Percentiles rank a stretch among this genome's conserved stretches.
phyloP scores from a whole-genome alignment of 73 alveolate species.

The Blepharisma japonicum region DNA sequence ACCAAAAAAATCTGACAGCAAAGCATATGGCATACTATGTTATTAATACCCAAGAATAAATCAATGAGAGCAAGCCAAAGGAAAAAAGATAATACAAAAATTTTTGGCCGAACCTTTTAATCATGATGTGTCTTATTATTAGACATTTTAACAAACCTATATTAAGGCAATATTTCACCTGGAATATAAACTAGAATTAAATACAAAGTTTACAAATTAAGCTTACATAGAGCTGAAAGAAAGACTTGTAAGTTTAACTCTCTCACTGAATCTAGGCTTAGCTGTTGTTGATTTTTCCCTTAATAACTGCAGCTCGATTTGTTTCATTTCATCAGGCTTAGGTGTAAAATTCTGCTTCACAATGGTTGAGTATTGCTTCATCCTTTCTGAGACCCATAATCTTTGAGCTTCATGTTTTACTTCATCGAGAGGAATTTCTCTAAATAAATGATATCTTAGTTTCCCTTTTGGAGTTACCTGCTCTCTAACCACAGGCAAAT shows the following conservation, averaged over 20 bases:
- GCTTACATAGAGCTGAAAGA: background rate
- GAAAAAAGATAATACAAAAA: no score
- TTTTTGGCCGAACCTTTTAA: no score
- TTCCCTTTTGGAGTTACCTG: slow-evolving; percentile 9
- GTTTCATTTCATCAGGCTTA: background rate
- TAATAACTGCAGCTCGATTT: slow-evolving; percentile 1
- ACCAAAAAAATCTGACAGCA: no score
- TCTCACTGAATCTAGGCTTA: background rate
- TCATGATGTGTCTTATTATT: no score
- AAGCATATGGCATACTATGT: no score
- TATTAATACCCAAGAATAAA: no score
- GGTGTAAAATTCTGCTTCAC: background rate
- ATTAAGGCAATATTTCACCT: no score
- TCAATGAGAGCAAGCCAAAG: no score
- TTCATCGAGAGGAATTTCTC: background rate
- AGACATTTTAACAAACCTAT: no score
- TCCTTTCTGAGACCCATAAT: slow-evolving; percentile 18
- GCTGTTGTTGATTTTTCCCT: background rate
- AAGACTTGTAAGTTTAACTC: slow-evolving; percentile 6
- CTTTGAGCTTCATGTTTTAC: background rate
- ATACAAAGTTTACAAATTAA: background rate
- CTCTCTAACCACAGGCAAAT: background rate
- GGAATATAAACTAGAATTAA: no score
- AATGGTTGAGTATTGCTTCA: background rate
- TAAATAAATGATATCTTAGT: background rate